Base-by-base conservation (phyloP, 164 flowering plant genomes). In the Macadamia integrifolia region DNA sequence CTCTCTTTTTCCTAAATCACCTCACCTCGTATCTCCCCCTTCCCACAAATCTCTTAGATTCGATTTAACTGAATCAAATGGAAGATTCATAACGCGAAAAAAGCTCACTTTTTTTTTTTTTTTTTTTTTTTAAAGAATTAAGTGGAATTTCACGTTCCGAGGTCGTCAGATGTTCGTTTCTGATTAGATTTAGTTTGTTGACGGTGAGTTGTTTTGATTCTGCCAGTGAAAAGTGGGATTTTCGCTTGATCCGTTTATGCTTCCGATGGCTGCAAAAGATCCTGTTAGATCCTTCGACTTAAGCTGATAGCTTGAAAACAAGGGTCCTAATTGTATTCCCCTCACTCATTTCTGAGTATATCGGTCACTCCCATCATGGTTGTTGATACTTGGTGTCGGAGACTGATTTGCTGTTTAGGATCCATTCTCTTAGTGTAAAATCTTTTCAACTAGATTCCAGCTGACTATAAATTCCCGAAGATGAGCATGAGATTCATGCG, bases 251-350 rank as follows among this genome's bases (percentile, higher is more conserved):
- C 62, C 32, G 31, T 57, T 52, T 17, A 17, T 9, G 58, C 17
- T 49, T 6, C 9, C 40, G 40, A 35, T 46, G 50, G 44, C 11
- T 66, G 18, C 62, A 49, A 63, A 32, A n/a, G 1, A 60, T 15
- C 28, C 18, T 68, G 7, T n/a, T 23, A 60, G 64, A 60, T 58
- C 62, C 2, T 68, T 15, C 12, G 17, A 48, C 59, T 46, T 60
- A 18, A 14, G 30, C 17, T 31, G 57, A 48, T 30, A 9, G 17
- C 9, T 49, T 40, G 15, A 1, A 67, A 31, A 60, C 32, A 13
- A 57, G 30, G 18, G 23, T 8, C 30, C 43, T 67, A 13, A 52
- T 43, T 13, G 9, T 31, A 6, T 50, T 18, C 28, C 35, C 13
- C 13, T 62, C 50, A 28, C 48, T 60, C 7, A 6, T 57, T 57